Evolutionary conservation across 495 filamentous ascomycete genomes (phyloP), one percentile per base, ranked within the genome.

Genomic region (Xylaria telfairii): DNA sequence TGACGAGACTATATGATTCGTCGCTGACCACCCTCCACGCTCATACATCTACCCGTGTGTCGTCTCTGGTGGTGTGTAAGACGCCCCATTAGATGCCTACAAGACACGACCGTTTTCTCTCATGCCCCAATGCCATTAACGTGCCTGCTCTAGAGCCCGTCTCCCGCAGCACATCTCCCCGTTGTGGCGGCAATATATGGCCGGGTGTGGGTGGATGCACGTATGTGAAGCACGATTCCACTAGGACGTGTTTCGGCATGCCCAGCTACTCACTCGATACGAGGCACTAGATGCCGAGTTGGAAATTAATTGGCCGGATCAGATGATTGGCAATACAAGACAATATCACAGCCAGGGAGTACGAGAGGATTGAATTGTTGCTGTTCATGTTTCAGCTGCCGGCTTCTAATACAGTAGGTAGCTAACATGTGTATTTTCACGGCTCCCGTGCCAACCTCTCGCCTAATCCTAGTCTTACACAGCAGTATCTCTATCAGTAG

Each of bases 61-160:
- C 2, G 61, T 41, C 21, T 39, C 41, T 64, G 24, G 30, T 44
- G 61, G 32, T 66, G 64, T 66, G 64, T 66, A 41, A 66, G 64
- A 66, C 21, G 64, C 32, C 37, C 10, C 0, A 17, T 21, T 28
- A 34, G 30, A 42, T 65, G 28, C 26, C 4, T 51, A n/a, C 19
- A 51, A 44, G 30, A 24, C 62, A 30, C 44, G 39, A 8, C 62
- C 62, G 42, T 34, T 65, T 64, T 44, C 24, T 46, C 56, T 59
- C 56, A 37, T 51, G 13, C 34, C 21, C 64, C 47, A n/a, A 17
- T 66, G 39, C 34, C 28, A n/a, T 28, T 5, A 34, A 66, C 64
- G 34, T 41, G 64, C 64, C 34, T 66, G 19, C 47, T 49, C 21
- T 66, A 47, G 13, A 30, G 24, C 24, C 61, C 21, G 61, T 46